Percentiles rank a stretch among this genome's conserved stretches.
Evolutionary conservation across 2,329 filamentous ascomycete genomes (phyloP).

Genomic region (Sclerotinia trifoliorum): DNA sequence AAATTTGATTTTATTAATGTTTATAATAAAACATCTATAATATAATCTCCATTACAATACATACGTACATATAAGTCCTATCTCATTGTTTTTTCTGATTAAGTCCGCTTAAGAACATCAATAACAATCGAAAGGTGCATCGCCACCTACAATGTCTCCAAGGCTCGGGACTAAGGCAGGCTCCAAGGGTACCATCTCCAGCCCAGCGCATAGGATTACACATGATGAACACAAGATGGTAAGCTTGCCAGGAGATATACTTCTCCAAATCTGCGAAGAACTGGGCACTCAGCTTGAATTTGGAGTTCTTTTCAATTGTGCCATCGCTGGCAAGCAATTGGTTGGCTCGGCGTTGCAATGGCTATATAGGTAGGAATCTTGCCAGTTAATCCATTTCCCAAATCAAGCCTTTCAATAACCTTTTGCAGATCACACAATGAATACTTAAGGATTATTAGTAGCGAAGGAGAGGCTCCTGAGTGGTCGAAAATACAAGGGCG

Average conservation of each 20-base stretch:
- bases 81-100: background rate
- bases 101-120: background rate
- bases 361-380: slow-evolving; percentile 56
- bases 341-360: slow-evolving; percentile 58
- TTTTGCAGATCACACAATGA: slow-evolving; percentile 48
- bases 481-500: slow-evolving; percentile 19
- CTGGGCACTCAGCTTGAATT: slow-evolving; percentile 57
- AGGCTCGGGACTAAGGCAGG: background rate
- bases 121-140: background rate
- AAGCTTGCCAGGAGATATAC: slow-evolving; percentile 49
- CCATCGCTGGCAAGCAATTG: slow-evolving; percentile 54
- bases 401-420: slow-evolving; percentile 29
- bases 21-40: background rate
- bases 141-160: slow-evolving; percentile 12
- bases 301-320: slow-evolving; percentile 58
- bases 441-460: slow-evolving; percentile 45
- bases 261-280: slow-evolving; percentile 60
- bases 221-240: slow-evolving; percentile 15
- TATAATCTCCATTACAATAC: background rate
- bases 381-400: background rate
- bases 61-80: background rate
- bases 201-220: background rate
- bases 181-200: background rate
- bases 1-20: background rate
- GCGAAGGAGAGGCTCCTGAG: slow-evolving; percentile 43